Conservation (phyloP, 805 yeast genomes). For the Candida multigemmis region DNA sequence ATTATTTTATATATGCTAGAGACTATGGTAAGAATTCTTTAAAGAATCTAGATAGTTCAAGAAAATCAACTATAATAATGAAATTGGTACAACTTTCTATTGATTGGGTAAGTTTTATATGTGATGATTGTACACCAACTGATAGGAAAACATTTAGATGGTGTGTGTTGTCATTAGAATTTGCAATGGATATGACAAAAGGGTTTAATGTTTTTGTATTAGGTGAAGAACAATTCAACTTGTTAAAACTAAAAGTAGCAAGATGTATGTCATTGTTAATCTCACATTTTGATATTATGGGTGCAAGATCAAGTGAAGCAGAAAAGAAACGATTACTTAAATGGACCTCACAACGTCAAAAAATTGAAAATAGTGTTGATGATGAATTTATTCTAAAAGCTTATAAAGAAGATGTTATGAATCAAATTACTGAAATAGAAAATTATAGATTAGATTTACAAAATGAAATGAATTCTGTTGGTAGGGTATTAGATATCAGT, state of each 20-base stretch:
- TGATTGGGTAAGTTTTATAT: constrained; percentile 88
- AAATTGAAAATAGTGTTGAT: constrained; percentile 35
- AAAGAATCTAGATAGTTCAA: constrained; percentile 50
- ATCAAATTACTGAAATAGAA: constrained; percentile 58
- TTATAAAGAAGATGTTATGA: constrained; percentile 60
- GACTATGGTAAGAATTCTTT: constrained; percentile 74
- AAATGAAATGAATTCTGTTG: constrained; percentile 45
- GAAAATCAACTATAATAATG: constrained; percentile 61
- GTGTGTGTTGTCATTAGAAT: constrained; percentile 94
- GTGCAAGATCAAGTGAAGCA: constrained; percentile 79
- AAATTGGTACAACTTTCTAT: constrained; percentile 68
- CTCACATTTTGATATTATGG: constrained; percentile 97
- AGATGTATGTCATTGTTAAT: constrained; percentile 89
- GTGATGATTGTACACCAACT: constrained; percentile 91
- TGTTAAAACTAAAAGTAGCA: constrained; percentile 74
- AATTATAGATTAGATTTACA: constrained; percentile 36
- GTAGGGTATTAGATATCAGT: constrained; percentile 82
- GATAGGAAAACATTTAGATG: constrained; percentile 88
- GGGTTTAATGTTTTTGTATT: constrained; percentile 83
- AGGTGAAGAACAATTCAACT: constrained; percentile 64
- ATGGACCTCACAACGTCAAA: constrained; percentile 46
- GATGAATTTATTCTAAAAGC: constrained; percentile 34
- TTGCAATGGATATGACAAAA: constrained; percentile 88
- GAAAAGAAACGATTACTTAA: constrained; percentile 46
- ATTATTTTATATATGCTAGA: constrained; percentile 65